Evolutionary conservation across 2,329 filamentous ascomycete species (phyloP), one percentile per base, ranked within the genome.

Genomic region (Hymenoscyphus infarciens): DNA sequence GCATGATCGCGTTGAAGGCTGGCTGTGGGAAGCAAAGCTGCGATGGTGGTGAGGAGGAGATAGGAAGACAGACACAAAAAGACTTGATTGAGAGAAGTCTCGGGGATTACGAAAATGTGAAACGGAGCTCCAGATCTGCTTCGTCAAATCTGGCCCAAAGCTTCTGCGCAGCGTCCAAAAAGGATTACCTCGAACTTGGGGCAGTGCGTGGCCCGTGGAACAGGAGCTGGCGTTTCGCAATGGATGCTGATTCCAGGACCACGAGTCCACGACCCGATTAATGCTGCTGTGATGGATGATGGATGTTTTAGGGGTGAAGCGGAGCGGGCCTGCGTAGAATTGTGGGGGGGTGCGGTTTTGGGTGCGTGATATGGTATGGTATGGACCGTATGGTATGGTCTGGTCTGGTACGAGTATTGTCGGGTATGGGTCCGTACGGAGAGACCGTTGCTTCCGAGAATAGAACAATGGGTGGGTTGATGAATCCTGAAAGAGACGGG

Each of bases 1-100:
- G 77, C 81, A 83, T 83, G 63, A 59, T 70, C 67, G 58, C 62
- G 64, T 62, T 63, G 62, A 65, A 65, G n/a, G n/a, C n/a, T n/a
- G n/a, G 65, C 67, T 69, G 66, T 49, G 10, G 11, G 35, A 38
- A 38, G 31, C 59, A 62, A 70, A 61, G 62, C 58, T 63, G 63
- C 63, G 27, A 62, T 65, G 63, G 64, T 59, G 59, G 56, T 59
- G 64, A 63, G 54, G n/a, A 63, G 54, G n/a, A 55, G 65, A 57
- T 60, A 57, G 33, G 38, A 29, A 62, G 60, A 25, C 35, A 15
- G 19, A 49, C 38, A 42, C n/a, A n/a, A 27, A 49, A 25, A 49
- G 45, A 49, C 45, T 49, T 19, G 55, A 64, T 49, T 19, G 55
- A 64, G 63, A 58, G 52, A 38, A 59, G 63, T 59, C 63, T 67